Base-by-base conservation (phyloP, 2,329 filamentous ascomycete genomes). In the Lomentospora prolificans region DNA sequence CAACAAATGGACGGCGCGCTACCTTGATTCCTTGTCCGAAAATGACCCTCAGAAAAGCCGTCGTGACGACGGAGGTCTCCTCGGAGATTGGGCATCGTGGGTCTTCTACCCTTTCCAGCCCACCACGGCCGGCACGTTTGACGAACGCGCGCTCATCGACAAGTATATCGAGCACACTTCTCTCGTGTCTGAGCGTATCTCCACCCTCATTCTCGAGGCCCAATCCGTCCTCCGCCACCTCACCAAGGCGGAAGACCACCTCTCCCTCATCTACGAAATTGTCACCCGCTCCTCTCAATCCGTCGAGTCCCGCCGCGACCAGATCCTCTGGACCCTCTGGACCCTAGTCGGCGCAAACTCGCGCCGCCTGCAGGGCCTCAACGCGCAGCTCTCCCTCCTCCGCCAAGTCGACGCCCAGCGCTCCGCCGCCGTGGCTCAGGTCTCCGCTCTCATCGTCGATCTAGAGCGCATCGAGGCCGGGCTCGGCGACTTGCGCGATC, bases 101-200 rank as follows among this genome's bases (percentile, higher is more conserved):
- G 58, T 77, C 1, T 78, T 84, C 57, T 73, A 80, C 1, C 84
- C 85, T 2, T 90, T 91, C 64, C 75, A 82, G 55, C 78, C 80
- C 7, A 61, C 62, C n/a, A 67, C 69, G 31, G 17, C 30, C 24
- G 46, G 27, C 19, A 28, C 33, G 9, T 55, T 55, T 24, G 69
- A 66, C 60, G 81, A 87, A 64, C 75, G 77, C 41, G 70, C 79
- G 17, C 74, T 94, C 1, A 74, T 88, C 36, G 81, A 90, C 59
- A 85, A 88, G 65, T 94, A 92, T 66, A 76, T 90, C 22, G 77
- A 83, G 56, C 88, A 92, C 69, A 86, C 87, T 1, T 72, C 75
- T 22, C 75, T 83, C 12, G 81, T 91, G 9, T 85, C 86, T 58
- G 83, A 86, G 46, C 83, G 87, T 63, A 88, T 92, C 59, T 70